Evolutionary conservation across 2,329 filamentous ascomycete genomes (phyloP).

Genomic region (Colletotrichum gigasporum): DNA sequence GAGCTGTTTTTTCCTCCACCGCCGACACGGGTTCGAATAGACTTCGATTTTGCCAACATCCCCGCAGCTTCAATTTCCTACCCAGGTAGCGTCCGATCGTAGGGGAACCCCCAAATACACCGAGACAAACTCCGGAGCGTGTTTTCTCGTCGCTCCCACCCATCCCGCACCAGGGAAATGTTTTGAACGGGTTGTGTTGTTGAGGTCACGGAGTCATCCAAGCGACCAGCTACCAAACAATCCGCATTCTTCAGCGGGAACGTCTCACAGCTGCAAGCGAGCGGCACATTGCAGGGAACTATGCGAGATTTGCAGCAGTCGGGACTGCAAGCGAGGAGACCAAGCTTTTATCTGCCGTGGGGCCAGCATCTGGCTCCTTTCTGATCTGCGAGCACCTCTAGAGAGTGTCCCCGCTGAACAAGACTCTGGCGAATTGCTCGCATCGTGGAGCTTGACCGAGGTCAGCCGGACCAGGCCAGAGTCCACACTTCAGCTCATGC

Average conservation of each 20-base stretch:
- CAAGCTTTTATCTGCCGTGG: conserved; percentile 11
- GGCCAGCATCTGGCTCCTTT: background rate
- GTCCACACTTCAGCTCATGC: background rate
- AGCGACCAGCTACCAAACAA: too few relatives aligned
- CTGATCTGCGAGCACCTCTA: background rate
- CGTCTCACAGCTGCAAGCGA: background rate
- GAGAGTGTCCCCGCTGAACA: conserved; percentile 28
- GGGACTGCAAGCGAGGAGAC: background rate
- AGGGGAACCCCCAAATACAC: background rate
- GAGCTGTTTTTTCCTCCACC: background rate
- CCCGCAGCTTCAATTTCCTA: conserved; percentile 26
- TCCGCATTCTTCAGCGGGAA: too few relatives aligned
- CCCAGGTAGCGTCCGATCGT: background rate
- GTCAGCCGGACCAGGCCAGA: conserved; percentile 1
- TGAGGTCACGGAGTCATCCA: too few relatives aligned
- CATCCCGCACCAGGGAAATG: background rate
- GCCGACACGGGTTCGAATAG: conserved; percentile 4
- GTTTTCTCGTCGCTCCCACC: too few relatives aligned
- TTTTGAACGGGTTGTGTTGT: background rate
- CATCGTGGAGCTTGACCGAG: background rate
- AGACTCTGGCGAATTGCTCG: conserved; percentile 11
- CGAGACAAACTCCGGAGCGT: conserved; percentile 23
- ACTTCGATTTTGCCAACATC: conserved; percentile 12
- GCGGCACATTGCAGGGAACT: background rate
- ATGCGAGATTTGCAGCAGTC: background rate